These are phyloP conservation scores for Ustilago tritici DNA, from an alignment of 1,284 basidiomycete genomes.

Conservation along the genomic window DNA sequence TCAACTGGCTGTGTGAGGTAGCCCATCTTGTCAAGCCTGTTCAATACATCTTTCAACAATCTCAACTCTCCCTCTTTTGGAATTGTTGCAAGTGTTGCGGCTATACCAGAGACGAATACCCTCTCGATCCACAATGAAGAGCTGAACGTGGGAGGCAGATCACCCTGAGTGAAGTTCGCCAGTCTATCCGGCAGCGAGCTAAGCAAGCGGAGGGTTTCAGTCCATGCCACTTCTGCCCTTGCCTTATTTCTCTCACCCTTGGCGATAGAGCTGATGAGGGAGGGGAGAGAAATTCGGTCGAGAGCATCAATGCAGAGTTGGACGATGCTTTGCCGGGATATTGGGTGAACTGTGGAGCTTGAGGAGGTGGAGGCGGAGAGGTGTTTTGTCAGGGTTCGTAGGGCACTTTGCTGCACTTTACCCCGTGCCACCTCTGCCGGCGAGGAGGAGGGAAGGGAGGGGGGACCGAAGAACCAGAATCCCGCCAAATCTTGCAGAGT, in stretches of 20 bases:
- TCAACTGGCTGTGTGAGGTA: constrained; percentile 20
- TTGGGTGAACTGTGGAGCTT: not conserved
- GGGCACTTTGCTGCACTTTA: constrained; percentile 21
- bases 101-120: constrained; percentile 28
- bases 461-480: constrained; percentile 23
- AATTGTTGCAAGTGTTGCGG: not conserved
- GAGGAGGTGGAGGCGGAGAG: constrained; percentile 8
- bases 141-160: constrained; percentile 1
- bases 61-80: not conserved
- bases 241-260: constrained; percentile 18
- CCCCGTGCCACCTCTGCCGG: not conserved
- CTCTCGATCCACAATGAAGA: constrained; percentile 4
- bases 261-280: not conserved
- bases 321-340: not conserved
- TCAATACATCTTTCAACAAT: constrained; percentile 14
- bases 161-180: constrained; percentile 29
- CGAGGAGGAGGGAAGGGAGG: too few species aligned
- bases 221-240: constrained; percentile 23
- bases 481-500: constrained; percentile 6
- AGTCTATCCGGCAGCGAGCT: constrained; percentile 29
- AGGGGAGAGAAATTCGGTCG: constrained; percentile 8
- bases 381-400: constrained; percentile 15
- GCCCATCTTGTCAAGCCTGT: constrained; percentile 24
- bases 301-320: constrained; percentile 11
- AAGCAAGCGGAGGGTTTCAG: constrained; percentile 26